Evolutionary conservation across 768 basidiomycete genomes (phyloP), one percentile per base, ranked within the genome.

Genomic region (Mycena venus): DNA sequence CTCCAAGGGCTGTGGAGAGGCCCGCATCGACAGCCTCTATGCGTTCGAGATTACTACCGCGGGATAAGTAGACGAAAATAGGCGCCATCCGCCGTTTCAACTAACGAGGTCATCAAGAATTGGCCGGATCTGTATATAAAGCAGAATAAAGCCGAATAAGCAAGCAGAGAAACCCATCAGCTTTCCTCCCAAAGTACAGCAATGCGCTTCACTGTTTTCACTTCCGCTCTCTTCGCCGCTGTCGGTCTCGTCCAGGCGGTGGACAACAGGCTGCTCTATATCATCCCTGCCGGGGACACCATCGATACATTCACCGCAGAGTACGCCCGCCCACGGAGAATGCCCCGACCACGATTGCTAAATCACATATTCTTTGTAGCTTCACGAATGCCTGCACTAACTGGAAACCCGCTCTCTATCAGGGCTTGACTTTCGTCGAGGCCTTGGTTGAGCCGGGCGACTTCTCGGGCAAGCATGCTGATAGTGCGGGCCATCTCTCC

Each of bases 211-310:
- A 27, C 40, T 12, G 25, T 25, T n/a, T 32, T 59, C 15, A 31
- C 44, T 14, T 5, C 66, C 29, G 27, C 68, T 15, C 25, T 68
- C 14, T 36, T 51, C 53, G 51, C 72, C 23, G 49, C 27, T 21
- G 17, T 63, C 40, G 60, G 66, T n/a, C 38, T 73, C 51, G 65
- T 73, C 38, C 65, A 12, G 21, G 59, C 66, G 6, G 21, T 5
- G 2, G 72, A 73, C 32, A 38, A 55, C 59, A 61, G 72, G 8
- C 58, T 61, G 49, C 65, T 73, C 55, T 73, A 49, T 38, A 60
- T 47, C 10, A 73, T 73, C 51, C 72, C 72, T 15, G 34, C 60
- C 10, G 59, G 29, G 4, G 59, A 66, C n/a, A 62, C 21, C 31
- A 73, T 73, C 1, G 65, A 29, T 9, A 14, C 27, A 6, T 73